Percentiles rank a stretch among this genome's conserved stretches.
These are phyloP conservation scores for Flammula alnicola DNA, from an alignment of 1,284 basidiomycete genomes.

Conservation along the genomic window DNA sequence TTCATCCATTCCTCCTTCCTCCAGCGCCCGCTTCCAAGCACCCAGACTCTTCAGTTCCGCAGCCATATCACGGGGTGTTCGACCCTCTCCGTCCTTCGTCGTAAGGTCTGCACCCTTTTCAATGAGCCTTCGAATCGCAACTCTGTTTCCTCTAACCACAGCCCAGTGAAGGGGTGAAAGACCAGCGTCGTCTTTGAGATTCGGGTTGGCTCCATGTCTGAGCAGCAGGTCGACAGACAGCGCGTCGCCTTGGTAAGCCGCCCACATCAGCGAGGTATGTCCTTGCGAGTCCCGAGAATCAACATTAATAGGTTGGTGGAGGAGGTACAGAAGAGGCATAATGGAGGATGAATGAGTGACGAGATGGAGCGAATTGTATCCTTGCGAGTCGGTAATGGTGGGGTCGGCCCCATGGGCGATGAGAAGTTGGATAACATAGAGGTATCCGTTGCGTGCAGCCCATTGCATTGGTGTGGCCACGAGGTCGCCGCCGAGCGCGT, in stretches of 20 bases:
- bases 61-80: conserved; percentile 95
- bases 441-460: conserved; percentile 95
- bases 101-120: conserved; percentile 86
- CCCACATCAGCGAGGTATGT: conserved; percentile 98
- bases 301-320: conserved; percentile 89
- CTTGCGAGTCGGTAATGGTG: conserved; percentile 88
- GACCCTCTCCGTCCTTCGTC: conserved; percentile 83
- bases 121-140: conserved; percentile 84
- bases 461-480: conserved; percentile 97
- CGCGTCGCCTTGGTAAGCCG: conserved; percentile 97
- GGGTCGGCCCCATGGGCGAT: conserved; percentile 92
- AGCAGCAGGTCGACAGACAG: conserved; percentile 92
- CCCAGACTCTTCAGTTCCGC: conserved; percentile 88
- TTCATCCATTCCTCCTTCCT: conserved; percentile 83
- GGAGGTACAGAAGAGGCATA: conserved; percentile 92
- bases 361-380: conserved; percentile 95
- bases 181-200: conserved; percentile 79
- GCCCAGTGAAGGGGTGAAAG: conserved; percentile 97
- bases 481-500: conserved; percentile 93
- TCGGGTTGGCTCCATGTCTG: conserved; percentile 84
- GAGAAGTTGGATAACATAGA: conserved; percentile 93
- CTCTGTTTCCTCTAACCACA: conserved; percentile 92
- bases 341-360: conserved; percentile 93
- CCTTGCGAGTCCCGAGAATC: conserved; percentile 91
- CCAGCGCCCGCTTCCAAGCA: conserved; percentile 87